Evolutionary conservation across 179 eudicot species (phyloP).

Genomic region (Dionaea muscipula): DNA sequence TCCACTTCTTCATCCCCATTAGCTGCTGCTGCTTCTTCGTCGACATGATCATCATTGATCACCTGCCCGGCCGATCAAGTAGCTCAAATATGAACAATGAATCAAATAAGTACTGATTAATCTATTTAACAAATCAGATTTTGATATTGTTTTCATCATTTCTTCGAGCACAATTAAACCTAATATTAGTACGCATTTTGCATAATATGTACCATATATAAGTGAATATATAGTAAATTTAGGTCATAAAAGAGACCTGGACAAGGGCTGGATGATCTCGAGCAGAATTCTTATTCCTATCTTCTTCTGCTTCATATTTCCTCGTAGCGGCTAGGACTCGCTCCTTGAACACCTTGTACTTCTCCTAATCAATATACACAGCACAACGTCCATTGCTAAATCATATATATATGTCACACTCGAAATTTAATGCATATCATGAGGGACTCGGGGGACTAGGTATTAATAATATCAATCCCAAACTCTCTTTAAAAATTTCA

Average conservation of each 20-base stretch:
- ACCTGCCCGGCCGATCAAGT: neutral
- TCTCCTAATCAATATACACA: conserved; percentile 25
- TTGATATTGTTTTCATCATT: too few relatives aligned
- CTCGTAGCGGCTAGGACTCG: conserved; percentile 4
- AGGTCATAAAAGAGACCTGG: conserved; percentile 11
- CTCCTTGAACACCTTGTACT: conserved; percentile 27
- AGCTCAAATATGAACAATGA: neutral
- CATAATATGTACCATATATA: neutral
- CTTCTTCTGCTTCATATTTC: conserved; percentile 1
- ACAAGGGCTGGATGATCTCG: conserved; percentile 21
- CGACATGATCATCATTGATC: neutral
- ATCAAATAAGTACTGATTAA: too few relatives aligned
- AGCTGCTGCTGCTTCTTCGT: too few relatives aligned
- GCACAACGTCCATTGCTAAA: conserved; percentile 3
- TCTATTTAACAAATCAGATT: too few relatives aligned
- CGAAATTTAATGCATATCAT: conserved; percentile 36
- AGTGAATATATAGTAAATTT: conserved; percentile 14
- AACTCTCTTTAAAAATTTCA: too few relatives aligned
- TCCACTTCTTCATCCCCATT: conserved; percentile 6
- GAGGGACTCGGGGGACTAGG: too few relatives aligned
- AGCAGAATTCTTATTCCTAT: conserved; percentile 2
- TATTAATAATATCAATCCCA: too few relatives aligned
- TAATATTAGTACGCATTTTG: too few relatives aligned
- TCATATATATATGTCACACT: conserved; percentile 15
- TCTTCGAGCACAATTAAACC: too few relatives aligned